Base-by-base conservation (phyloP, 768 basidiomycete species). In the Neoboletus magnificus region DNA sequence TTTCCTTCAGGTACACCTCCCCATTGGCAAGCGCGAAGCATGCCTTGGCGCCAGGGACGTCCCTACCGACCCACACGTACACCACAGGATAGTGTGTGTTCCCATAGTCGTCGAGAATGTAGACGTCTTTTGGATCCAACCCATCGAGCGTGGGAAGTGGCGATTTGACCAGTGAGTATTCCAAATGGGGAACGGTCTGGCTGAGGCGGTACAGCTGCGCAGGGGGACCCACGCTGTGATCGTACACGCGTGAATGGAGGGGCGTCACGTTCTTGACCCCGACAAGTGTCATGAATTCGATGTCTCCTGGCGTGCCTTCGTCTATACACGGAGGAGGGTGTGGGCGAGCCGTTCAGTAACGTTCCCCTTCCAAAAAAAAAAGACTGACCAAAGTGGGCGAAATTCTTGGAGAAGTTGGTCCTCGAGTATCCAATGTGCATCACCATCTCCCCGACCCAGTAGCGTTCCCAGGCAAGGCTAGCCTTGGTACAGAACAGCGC, bases 371-470 rank as follows among this genome's bases (percentile, higher is more conserved):
- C 13, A 5, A 4, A 20, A 36, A 12, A 53, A 22, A 11, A 9
- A 10, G 20, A 67, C 76, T 54, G 32, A 80, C 82, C 83, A 54
- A 73, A 84, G 13, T 83, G 82, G 13, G 71, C 72, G 12, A 79
- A 65, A 25, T 81, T 71, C 59, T 76, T 71, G 48, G 71, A 68
- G 33, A 77, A 72, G 48, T 74, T 65, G 13, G 30, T 43, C 23
- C 81, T 71, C 10, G 72, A 73, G 47, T 73, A 70, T 5, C 75
- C 73, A 12, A 85, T 62, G 27, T 63, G 72, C 60, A 74, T 76
- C 4, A 77, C 79, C 69, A 85, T 85, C 61, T 86, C 82, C 22
- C 81, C 82, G 11, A 84, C 82, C 61, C 79, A 82, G 70, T 81
- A 85, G 35, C 77, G 76, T 60, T 85, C 83, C 65, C 80, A 37